These are phyloP conservation scores for Cyberlindnera maclurae DNA, from an alignment of 805 yeast genomes.

Conservation along the genomic window DNA sequence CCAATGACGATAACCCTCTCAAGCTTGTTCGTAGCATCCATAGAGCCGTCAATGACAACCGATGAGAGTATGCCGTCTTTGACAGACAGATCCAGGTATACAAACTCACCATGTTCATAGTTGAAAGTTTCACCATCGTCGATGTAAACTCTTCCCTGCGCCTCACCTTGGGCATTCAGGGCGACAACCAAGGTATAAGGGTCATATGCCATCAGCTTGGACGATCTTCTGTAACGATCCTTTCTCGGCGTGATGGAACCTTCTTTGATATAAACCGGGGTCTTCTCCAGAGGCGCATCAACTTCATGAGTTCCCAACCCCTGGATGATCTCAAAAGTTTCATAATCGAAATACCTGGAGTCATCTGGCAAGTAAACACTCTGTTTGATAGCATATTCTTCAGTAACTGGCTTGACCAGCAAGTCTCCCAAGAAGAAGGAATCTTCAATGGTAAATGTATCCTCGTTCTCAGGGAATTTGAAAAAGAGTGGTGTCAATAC, in stretches of 20 bases:
- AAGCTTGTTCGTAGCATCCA: conserved; percentile 29
- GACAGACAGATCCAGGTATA: conserved; percentile 36
- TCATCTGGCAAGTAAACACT: conserved; percentile 34
- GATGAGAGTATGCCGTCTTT: conserved; percentile 28
- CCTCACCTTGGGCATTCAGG: conserved; percentile 39
- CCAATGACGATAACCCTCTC: conserved; percentile 53
- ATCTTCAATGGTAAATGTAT: conserved; percentile 61
- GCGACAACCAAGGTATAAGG: conserved; percentile 75
- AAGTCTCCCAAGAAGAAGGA: conserved; percentile 80
- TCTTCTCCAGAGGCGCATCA: conserved; percentile 44
- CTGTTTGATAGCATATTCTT: conserved; percentile 36
- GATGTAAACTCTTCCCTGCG: conserved; percentile 55
- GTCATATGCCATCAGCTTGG: conserved; percentile 67
- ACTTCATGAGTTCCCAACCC: conserved; percentile 35
- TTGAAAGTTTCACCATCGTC: conserved; percentile 81
- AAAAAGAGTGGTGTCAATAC: conserved; percentile 64
- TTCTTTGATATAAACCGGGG: conserved; percentile 73
- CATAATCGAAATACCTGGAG: conserved; percentile 50
- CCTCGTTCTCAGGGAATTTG: conserved; percentile 40
- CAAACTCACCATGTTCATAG: conserved; percentile 43
- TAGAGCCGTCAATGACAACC: conserved; percentile 19
- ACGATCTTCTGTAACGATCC: conserved; percentile 72
- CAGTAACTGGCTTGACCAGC: conserved; percentile 74
- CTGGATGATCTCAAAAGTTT: conserved; percentile 26
- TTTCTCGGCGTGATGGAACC: conserved; percentile 67